Base-by-base conservation (phyloP, 83 land plant species). In the Picea abies region DNA sequence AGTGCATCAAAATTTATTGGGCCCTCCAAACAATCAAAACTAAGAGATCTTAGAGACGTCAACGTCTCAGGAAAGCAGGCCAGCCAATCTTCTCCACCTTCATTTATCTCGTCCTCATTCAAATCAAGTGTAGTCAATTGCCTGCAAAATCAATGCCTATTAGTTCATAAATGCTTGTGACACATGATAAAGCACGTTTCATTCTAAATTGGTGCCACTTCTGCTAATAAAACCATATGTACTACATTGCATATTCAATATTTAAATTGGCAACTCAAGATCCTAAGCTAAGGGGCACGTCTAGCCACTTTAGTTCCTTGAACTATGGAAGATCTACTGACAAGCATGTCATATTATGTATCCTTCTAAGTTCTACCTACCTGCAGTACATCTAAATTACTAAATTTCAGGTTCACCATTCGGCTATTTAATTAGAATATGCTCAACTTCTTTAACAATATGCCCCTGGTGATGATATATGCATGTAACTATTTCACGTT, bases 41-140 rank as follows among this genome's bases (percentile, higher is more conserved):
- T 81, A 64, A 96, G 90, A 20, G 95, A 90, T 60, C 85, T 90
- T 4, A 96, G 79, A 20, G 84, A 90, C 0, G 93, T 89, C 49
- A 25, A 76, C 2, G 76, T 82, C 72, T 86, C 93, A 1, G 96
- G 98, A 77, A 96, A 96, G 82, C 80, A 80, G 3, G 88, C 87
- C 22, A 96, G 76, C 98, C 96, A 96, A 60, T 92, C 95, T 60
- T 84, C 89, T 37, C 88, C 93, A 62, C 85, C 89, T 20, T 93
- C 92, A 0, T 63, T 64, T 17, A 96, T 84, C 25, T 90, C 91
- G 79, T 83, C 84, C 39, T 96, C 99, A 19, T 88, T 89, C 86
- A 96, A 88, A 75, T 94, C 95, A 83, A 96, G 90, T 85, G 90
- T 93, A 41, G 86, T 78, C 17, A 96, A 84, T n/a, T 90, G 76